phyloP scores from a whole-genome alignment of 2,329 filamentous ascomycete species.

The Magnaporthiopsis incrustans region DNA sequence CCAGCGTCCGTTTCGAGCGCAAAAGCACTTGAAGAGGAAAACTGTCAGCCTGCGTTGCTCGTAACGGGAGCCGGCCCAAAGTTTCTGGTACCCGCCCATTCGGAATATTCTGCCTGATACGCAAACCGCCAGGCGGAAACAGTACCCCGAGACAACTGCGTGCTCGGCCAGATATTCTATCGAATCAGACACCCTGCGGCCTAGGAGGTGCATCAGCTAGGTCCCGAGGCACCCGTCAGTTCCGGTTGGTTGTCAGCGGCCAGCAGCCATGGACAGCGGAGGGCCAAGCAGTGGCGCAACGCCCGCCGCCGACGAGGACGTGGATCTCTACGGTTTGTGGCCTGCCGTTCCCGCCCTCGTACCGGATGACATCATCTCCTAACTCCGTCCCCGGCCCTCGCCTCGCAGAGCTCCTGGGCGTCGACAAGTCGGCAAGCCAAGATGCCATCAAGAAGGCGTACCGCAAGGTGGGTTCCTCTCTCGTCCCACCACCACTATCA shows the following conservation, averaged over 20 bases:
- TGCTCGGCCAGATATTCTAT: neutral
- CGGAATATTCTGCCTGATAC: neutral
- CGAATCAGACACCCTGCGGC: neutral
- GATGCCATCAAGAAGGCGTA: constrained; percentile 93
- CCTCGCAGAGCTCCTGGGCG: constrained; percentile 63
- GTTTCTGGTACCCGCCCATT: neutral
- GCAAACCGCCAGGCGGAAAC: neutral
- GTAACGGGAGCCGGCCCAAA: neutral
- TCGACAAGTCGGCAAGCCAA: constrained; percentile 63
- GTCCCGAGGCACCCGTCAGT: neutral
- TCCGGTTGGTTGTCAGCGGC: neutral
- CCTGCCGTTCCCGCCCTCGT: neutral
- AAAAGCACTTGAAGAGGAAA: neutral
- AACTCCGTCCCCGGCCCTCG: constrained; percentile 1
- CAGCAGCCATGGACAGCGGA: constrained; percentile 16
- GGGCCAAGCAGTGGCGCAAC: constrained; percentile 14
- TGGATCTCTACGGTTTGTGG: constrained; percentile 47
- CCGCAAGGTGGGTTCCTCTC: constrained; percentile 59
- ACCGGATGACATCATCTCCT: neutral
- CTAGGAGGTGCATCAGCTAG: neutral
- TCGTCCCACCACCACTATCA: constrained; percentile 10
- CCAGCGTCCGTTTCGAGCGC: neutral
- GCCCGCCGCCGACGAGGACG: constrained; percentile 30
- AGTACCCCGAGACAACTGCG: neutral
- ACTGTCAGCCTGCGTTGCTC: neutral